Conservation (phyloP, 2,329 filamentous ascomycete genomes). For the Neofusicoccum sp. region DNA sequence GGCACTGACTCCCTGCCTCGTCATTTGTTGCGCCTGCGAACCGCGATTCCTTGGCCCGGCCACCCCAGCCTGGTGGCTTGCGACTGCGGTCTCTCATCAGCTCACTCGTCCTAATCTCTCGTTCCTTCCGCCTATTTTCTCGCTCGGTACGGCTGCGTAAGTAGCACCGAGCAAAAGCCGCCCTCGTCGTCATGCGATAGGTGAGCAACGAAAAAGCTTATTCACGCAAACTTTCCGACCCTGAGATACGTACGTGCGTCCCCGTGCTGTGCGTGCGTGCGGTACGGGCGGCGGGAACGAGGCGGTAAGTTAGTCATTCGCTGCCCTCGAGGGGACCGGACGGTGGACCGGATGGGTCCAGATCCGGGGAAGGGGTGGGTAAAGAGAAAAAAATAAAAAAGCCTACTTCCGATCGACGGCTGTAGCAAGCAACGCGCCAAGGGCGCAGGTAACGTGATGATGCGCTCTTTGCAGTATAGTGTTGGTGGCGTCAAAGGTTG, state of each 20-base stretch:
- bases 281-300: background rate
- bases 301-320: background rate
- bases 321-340: background rate
- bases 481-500: constrained; percentile 10
- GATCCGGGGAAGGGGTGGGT: background rate
- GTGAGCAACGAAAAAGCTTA: background rate
- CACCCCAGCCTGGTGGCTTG: background rate
- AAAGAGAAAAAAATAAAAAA: background rate
- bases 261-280: background rate
- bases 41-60: no score
- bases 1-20: background rate
- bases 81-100: background rate
- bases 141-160: background rate
- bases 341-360: background rate
- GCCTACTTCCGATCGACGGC: background rate
- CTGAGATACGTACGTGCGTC: background rate
- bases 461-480: constrained; percentile 2
- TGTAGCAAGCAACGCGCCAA: background rate
- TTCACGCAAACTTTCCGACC: constrained; percentile 1
- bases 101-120: background rate
- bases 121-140: background rate
- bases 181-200: background rate
- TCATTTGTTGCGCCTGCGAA: background rate
- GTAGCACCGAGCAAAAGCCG: background rate
- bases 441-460: background rate